Evolutionary conservation across 345 rosid species (phyloP).

Genomic region (Eucalyptus erythrocorys): DNA sequence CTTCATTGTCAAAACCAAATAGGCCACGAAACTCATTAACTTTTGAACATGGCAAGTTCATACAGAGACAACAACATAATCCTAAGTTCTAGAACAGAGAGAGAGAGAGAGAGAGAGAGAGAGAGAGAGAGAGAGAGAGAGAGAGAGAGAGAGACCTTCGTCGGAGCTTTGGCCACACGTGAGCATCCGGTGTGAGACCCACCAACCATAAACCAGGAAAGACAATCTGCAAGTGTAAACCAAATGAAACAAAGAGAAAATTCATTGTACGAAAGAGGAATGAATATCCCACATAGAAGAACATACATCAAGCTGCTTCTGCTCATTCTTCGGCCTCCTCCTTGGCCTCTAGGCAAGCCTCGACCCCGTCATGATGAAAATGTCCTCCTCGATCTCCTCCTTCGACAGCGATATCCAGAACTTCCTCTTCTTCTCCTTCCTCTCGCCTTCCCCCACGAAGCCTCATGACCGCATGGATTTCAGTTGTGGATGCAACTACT

Average conservation of each 20-base stretch:
- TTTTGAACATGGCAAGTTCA: too few relatives aligned
- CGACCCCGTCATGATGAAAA: conserved; percentile 79
- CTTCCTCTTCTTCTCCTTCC: conserved; percentile 38
- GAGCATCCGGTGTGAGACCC: conserved; percentile 67
- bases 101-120: too few relatives aligned
- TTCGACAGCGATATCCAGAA: conserved; percentile 63
- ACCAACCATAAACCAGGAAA: conserved; percentile 86
- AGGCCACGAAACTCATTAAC: too few relatives aligned
- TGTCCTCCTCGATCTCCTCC: conserved; percentile 90
- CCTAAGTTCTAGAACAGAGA: too few relatives aligned
- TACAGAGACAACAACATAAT: too few relatives aligned
- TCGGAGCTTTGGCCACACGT: conserved; percentile 31
- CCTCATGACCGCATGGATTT: conserved; percentile 57
- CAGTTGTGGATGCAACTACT: not conserved
- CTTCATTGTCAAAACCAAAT: too few relatives aligned
- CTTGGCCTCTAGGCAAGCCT: conserved; percentile 65
- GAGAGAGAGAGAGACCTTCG: conserved; percentile 45
- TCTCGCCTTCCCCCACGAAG: conserved; percentile 26
- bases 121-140: too few relatives aligned
- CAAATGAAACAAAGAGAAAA: not conserved
- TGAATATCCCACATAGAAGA: not conserved
- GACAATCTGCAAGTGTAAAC: conserved; percentile 19
- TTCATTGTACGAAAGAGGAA: not conserved
- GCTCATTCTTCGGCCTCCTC: conserved; percentile 61
- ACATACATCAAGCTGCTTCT: conserved; percentile 72